Evolutionary conservation across 371 early-diverging fungal species (phyloP), one percentile per base, ranked within the genome.

Genomic region (Catenaria anguillulae): DNA sequence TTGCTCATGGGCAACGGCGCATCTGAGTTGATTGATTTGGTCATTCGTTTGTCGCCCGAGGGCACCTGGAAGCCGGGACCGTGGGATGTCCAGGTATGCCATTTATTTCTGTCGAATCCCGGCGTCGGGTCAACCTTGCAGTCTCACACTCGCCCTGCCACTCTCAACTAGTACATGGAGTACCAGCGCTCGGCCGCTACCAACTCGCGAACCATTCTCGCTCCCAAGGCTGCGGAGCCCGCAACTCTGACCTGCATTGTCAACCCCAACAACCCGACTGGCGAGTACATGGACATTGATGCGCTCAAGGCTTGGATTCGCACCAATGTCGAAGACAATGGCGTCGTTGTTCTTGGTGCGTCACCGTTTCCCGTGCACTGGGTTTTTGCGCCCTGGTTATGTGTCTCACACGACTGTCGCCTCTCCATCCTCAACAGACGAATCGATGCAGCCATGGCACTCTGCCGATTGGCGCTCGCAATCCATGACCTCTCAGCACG

Each of bases 371-470:
- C n/a, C 21, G 43, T 0, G 21, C 21, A 43, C 21, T 12, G 21
- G 43, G 37, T 40, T 21, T 48, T 13, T 56, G 33, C 19, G 34
- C 33, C 33, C 21, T 29, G 36, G 5, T 12, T 56, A 1, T n/a
- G n/a, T n/a, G n/a, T n/a, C 55, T 40, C 33, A 29, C 33, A 62
- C 34, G 0, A 52, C 40, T 37, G 13, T n/a, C 33, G 45, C 33
- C n/a, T n/a, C n/a, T n/a, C n/a, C n/a, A n/a, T n/a, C n/a, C n/a
- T n/a, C n/a, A n/a, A n/a, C 60, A 76, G 90, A 89, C 70, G 90
- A 89, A 71, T 88, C 89, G 0, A 89, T 89, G 90, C 89, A 89
- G 71, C 86, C 86, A 36, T 89, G 90, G 90, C 80, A 81, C 60
- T 85, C 86, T 34, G 67, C 75, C 37, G 67, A 84, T 43, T 89